A percentile compares a stretch with the other conserved stretches of the same genome.
These are phyloP conservation scores for Ceratobasidium sp. DNA, from an alignment of 1,284 basidiomycete species.

Conservation along the genomic window DNA sequence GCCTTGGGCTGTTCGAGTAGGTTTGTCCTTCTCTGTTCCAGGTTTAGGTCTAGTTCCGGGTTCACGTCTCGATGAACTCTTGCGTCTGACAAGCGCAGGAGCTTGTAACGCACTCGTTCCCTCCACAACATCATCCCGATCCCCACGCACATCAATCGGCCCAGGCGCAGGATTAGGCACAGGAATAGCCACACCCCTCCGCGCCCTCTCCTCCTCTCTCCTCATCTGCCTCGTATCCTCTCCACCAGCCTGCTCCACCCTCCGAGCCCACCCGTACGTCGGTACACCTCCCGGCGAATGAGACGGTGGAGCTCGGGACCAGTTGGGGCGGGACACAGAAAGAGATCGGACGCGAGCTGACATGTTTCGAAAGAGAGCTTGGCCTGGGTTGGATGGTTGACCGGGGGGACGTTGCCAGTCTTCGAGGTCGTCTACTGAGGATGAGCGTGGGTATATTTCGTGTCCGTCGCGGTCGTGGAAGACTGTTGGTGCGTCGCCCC, in stretches of 20 bases:
- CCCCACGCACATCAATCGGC: conserved; percentile 33
- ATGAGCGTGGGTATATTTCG: conserved; percentile 14
- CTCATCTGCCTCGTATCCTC: conserved; percentile 11
- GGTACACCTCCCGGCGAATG: neutral
- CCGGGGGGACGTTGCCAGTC: conserved; percentile 30
- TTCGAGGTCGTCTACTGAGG: conserved; percentile 19
- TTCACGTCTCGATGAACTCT: neutral
- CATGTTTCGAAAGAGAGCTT: conserved; percentile 9
- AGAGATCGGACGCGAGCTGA: conserved; percentile 20
- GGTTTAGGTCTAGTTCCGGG: neutral
- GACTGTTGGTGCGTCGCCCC: conserved; percentile 42
- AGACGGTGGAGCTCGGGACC: conserved; percentile 22
- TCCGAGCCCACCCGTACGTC: conserved; percentile 26
- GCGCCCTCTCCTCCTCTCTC: conserved; percentile 22
- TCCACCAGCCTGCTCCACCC: conserved; percentile 39
- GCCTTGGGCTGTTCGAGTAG: neutral
- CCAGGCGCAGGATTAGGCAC: conserved; percentile 39
- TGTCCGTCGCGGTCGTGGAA: conserved; percentile 28
- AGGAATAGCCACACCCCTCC: conserved; percentile 29
- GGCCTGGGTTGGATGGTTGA: neutral
- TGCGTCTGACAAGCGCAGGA: conserved; percentile 20
- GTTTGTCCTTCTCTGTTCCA: neutral
- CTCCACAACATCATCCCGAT: neutral
- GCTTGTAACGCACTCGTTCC: conserved; percentile 16
- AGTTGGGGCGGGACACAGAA: conserved; percentile 28